Evolutionary conservation across 805 yeast genomes (phyloP), one percentile per base, ranked within the genome.

Genomic region (Saccharomycopsis sp.): DNA sequence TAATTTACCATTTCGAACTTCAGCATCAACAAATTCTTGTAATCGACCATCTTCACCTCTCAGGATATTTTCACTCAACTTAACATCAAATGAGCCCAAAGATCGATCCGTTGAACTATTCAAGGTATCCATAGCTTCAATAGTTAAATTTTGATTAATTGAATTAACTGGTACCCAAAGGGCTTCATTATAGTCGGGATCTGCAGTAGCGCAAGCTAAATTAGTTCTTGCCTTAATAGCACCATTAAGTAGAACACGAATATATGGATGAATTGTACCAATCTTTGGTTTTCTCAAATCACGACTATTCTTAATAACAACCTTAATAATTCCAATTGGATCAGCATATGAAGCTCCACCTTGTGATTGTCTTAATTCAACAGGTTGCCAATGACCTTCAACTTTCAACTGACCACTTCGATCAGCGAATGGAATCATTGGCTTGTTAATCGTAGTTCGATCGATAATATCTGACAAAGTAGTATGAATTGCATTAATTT

Each of bases 91-190:
- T 2, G 81, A 73, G 43, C 99, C 99, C 40, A 93, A 72, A 3
- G 94, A 76, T 56, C 96, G 78, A 63, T 93, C 98, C 35, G 78
- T 75, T n/a, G 82, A 75, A 43, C 66, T 72, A 48, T 73, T 74
- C 64, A 89, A 90, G 27, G 83, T 84, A 64, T 93, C 97, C 96
- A 93, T 85, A 4, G 80, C 94, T 60, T 93, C 97, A 45, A 93
- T 60, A 1, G 89, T 79, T 51, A 93, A 63, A 56, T 74, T 80
- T 62, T 89, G 97, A 59, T 83, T 81, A 20, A 87, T 77, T 37
- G 90, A 82, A 4, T 94, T 75, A 14, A 93, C 75, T 3, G 96
- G 82, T 23, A 86, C 75, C 63, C 86, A 93, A 41, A 86, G 67
- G 2, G 85, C 71, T 60, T 88, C 89, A 59, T 89, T 78, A 85